Evolutionary conservation across 371 early-diverging fungal species (phyloP).

Genomic region (Apophysomyces elegans): DNA sequence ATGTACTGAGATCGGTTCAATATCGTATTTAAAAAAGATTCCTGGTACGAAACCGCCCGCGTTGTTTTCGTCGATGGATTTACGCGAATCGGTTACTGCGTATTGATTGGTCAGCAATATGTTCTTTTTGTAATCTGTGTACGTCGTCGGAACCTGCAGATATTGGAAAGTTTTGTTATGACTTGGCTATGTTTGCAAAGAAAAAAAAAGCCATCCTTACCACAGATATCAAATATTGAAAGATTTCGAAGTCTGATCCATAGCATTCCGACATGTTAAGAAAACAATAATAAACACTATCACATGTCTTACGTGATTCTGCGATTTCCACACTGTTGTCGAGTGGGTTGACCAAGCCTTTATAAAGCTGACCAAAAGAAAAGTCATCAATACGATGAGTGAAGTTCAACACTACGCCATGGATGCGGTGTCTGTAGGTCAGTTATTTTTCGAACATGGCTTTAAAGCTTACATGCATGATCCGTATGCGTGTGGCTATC

Average conservation of each 20-base stretch:
- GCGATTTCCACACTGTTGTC: constrained; percentile 79
- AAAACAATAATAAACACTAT: too few relatives aligned
- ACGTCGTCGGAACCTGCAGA: constrained; percentile 79
- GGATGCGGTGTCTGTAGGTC: not conserved
- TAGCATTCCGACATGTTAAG: too few relatives aligned
- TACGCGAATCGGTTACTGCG: constrained; percentile 83
- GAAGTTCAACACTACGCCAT: constrained; percentile 79
- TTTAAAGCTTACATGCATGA: constrained; percentile 60
- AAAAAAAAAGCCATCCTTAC: constrained; percentile 29
- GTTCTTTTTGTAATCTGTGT: constrained; percentile 60
- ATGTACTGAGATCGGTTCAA: constrained; percentile 87
- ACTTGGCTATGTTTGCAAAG: too few relatives aligned
- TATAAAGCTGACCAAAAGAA: constrained; percentile 87
- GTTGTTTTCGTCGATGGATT: constrained; percentile 45
- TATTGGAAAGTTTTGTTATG: too few relatives aligned
- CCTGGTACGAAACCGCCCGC: constrained; percentile 44
- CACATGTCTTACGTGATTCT: constrained; percentile 45
- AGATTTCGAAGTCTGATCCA: constrained; percentile 65
- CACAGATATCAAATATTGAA: constrained; percentile 84
- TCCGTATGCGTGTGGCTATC: constrained; percentile 57
- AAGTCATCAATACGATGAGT: constrained; percentile 92
- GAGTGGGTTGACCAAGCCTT: constrained; percentile 85
- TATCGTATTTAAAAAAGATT: constrained; percentile 89
- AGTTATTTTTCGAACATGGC: not conserved
- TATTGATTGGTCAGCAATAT: constrained; percentile 87